Conservation (phyloP, 805 yeast species). For the Suhomyces xylopsoci region DNA sequence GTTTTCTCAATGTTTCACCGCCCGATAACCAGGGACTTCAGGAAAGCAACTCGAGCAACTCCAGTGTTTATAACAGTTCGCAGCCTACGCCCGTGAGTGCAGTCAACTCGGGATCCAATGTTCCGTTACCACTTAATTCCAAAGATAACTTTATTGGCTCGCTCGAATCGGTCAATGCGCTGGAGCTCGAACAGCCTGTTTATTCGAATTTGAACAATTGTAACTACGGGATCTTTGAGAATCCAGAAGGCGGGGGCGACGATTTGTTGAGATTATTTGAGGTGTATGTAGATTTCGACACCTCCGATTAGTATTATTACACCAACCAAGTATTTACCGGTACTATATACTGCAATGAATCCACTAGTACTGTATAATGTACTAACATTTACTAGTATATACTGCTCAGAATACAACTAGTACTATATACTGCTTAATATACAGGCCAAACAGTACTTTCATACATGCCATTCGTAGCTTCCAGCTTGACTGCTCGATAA, state of each 20-base stretch:
- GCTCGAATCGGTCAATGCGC: neutral
- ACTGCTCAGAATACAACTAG: neutral
- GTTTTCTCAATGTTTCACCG: neutral
- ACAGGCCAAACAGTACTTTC: too few relatives aligned
- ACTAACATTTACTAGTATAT: too few relatives aligned
- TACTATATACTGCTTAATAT: neutral
- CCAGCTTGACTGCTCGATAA: too few relatives aligned
- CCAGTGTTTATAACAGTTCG: neutral
- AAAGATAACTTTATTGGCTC: neutral
- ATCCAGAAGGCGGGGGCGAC: constrained; percentile 19
- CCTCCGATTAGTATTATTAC: neutral
- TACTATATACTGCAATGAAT: neutral
- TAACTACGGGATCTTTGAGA: constrained; percentile 4
- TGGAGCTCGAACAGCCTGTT: neutral
- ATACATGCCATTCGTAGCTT: too few relatives aligned
- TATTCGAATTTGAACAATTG: constrained; percentile 6
- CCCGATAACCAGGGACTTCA: neutral
- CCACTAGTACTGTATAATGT: neutral
- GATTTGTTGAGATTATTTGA: constrained; percentile 36
- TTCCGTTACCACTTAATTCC: neutral
- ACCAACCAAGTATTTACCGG: neutral
- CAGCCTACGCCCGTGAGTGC: neutral
- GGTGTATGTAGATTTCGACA: constrained; percentile 32
- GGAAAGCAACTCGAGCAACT: neutral
- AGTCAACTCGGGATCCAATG: neutral